Evolutionary conservation across 768 basidiomycete species (phyloP), one percentile per base, ranked within the genome.

Genomic region (Hortiboletus campestris): DNA sequence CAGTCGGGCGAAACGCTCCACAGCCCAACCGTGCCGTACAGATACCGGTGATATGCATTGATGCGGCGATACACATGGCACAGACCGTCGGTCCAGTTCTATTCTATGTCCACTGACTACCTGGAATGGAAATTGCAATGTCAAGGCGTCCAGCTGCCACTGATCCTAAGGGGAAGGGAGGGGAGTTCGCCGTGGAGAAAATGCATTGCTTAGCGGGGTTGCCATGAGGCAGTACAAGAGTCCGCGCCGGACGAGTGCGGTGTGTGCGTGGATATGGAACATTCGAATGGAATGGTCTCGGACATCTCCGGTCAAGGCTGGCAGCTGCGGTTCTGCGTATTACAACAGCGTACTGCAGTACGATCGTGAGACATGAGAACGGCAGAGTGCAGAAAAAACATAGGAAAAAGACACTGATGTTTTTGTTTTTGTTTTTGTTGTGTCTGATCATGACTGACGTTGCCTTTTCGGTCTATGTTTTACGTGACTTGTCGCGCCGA

Each of bases 201-300:
- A 35, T 13, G 34, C 34, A 14, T 35, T 35, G 34, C 34, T 16
- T 36, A 46, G 46, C 35, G 2, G 25, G 16, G 31, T 25, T 32
- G 19, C n/a, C 14, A 34, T 31, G 53, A 53, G 63, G 63, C 63
- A 17, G 53, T 60, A 55, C 51, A 36, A n/a, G n/a, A n/a, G 7
- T 4, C 25, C 25, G 25, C 25, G 25, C 25, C 25, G 25, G 6
- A 25, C 12, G 4, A 17, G 46, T 46, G 51, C 60, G 53, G 53
- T 49, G 58, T 14, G 42, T 46, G 29, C 16, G 58, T 56, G 65
- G 57, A 55, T 20, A 63, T 60, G 54, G 66, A 67, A 67, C 49
- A 54, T 67, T 68, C 66, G 57, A 68, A 63, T 67, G 34, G 66
- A 68, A 67, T 40, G 2, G 19, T 44, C 22, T 55, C 63, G 66